Percentiles rank a stretch among this genome's conserved stretches.
These are phyloP conservation scores for Lachnellula hyalina DNA, from an alignment of 2,329 filamentous ascomycete species.

Conservation along the genomic window DNA sequence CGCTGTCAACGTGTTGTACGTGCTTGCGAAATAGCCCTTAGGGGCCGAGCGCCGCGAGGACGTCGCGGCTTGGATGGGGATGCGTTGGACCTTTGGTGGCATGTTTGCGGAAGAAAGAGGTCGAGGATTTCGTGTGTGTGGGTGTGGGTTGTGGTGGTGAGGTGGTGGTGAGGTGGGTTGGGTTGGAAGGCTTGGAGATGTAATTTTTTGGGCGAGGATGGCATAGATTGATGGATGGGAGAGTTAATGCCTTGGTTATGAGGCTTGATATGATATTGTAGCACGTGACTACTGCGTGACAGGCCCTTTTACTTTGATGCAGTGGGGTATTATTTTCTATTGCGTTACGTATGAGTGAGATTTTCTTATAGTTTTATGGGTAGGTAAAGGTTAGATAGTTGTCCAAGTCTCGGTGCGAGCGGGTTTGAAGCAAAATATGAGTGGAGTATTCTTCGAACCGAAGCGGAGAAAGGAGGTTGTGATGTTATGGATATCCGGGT, in stretches of 20 bases:
- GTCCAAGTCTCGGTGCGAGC: no score
- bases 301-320: no score
- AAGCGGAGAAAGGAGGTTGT: no score
- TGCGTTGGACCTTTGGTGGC: slow-evolving; percentile 57
- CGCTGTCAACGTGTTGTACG: slow-evolving; percentile 58
- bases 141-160: background rate
- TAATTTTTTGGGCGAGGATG: background rate
- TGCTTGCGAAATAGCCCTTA: slow-evolving; percentile 50
- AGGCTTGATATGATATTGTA: background rate
- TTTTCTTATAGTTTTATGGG: no score
- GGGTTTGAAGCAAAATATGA: no score
- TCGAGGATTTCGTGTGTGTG: background rate
- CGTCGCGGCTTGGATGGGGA: slow-evolving; percentile 42
- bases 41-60: slow-evolving; percentile 35
- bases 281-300: no score
- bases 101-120: slow-evolving; percentile 37
- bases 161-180: background rate
- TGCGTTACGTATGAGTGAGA: background rate
- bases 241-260: background rate
- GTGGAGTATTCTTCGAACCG: no score
- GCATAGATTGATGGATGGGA: background rate
- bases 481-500: no score
- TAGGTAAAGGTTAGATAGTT: no score
- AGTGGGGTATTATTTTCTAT: no score
- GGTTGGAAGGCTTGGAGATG: background rate